Evolutionary conservation across 176 grass and related monocot species (phyloP).

Genomic region (Carex kokanica): DNA sequence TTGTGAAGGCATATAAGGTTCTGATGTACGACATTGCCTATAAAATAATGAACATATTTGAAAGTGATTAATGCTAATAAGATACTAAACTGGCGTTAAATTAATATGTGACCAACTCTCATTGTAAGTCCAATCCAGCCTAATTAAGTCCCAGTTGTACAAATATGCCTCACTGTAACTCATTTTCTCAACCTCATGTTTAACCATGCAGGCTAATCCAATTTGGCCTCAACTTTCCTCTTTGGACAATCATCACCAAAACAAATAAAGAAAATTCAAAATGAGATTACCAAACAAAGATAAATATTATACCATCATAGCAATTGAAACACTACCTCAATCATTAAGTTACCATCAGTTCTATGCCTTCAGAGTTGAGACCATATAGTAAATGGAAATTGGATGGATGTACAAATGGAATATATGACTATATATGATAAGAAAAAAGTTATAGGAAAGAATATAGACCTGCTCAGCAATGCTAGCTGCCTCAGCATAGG

Average conservation of each 20-base stretch:
- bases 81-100: not conserved
- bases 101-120: not conserved
- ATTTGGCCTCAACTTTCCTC: not conserved
- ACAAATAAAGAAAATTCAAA: not conserved
- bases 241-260: not conserved
- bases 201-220: not conserved
- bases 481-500: constrained; percentile 95
- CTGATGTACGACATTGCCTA: constrained; percentile 89
- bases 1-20: constrained; percentile 90
- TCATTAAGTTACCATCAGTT: not conserved
- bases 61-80: not conserved
- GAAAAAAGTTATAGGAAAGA: not conserved
- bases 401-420: not conserved
- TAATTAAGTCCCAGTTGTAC: not conserved
- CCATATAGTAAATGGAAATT: not conserved
- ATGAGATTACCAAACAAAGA: not conserved
- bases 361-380: not conserved
- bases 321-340: not conserved
- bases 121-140: not conserved
- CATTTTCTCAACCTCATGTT: not conserved
- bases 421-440: not conserved
- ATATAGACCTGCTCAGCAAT: constrained; percentile 94
- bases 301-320: not conserved
- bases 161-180: not conserved
- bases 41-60: constrained; percentile 13